A percentile compares a stretch with the other conserved stretches of the same genome.
These are phyloP conservation scores for Isatis tinctoria DNA, from an alignment of 345 rosid species.

Conservation along the genomic window DNA sequence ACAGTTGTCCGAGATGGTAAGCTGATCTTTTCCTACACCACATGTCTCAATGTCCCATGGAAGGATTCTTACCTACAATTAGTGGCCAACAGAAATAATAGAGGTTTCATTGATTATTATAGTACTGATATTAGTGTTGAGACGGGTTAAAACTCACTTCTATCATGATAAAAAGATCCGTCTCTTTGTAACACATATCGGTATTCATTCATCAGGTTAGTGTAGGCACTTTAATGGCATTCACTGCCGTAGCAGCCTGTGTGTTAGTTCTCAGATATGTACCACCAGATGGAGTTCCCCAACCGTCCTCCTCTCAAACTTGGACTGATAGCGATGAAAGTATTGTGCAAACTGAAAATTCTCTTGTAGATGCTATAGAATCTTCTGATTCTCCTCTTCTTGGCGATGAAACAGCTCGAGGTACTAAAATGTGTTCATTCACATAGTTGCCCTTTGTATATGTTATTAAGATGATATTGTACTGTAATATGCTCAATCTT, in stretches of 20 bases:
- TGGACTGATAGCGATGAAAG: constrained; percentile 27
- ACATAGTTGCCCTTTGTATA: background rate
- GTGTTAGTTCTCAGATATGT: constrained; percentile 62
- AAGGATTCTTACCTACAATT: background rate
- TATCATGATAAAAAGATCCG: background rate
- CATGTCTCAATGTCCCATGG: background rate
- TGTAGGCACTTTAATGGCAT: constrained; percentile 70
- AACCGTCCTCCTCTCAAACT: constrained; percentile 38
- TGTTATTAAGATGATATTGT: background rate
- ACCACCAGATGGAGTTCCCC: constrained; percentile 57
- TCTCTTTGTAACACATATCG: constrained; percentile 1
- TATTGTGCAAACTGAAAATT: constrained; percentile 23
- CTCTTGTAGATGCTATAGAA: constrained; percentile 26
- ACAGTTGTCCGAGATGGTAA: constrained; percentile 63
- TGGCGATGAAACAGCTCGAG: constrained; percentile 34
- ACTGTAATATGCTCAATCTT: background rate
- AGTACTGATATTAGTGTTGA: constrained; percentile 3
- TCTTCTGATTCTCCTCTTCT: constrained; percentile 37
- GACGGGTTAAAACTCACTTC: background rate
- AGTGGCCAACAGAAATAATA: background rate
- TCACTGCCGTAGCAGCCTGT: constrained; percentile 59
- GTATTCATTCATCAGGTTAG: constrained; percentile 49
- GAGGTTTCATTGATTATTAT: constrained; percentile 4
- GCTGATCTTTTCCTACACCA: constrained; percentile 10
- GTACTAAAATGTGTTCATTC: constrained; percentile 26